Conservation (phyloP, 2,329 filamentous ascomycete genomes). For the Calonectria naviculata region DNA sequence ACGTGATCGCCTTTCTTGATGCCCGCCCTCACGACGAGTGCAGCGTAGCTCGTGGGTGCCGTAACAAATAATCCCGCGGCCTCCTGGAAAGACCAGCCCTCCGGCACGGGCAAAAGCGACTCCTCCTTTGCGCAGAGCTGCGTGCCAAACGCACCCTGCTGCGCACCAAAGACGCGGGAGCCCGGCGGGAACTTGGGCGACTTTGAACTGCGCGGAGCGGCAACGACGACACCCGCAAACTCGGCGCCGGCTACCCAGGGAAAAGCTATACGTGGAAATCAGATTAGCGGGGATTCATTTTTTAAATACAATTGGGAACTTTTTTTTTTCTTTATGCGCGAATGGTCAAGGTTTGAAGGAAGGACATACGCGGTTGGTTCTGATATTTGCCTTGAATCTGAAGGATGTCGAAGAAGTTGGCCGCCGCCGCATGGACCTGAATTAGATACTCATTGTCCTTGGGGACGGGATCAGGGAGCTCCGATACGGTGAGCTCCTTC, state of each 20-base stretch:
- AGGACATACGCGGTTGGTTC: conserved; percentile 74
- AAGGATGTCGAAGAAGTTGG: conserved; percentile 97
- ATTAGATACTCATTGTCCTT: conserved; percentile 84
- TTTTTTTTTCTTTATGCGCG: neutral
- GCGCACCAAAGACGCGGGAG: conserved; percentile 86
- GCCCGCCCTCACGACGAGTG: conserved; percentile 80
- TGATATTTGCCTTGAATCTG: conserved; percentile 98
- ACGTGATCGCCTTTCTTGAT: conserved; percentile 87
- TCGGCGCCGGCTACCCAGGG: conserved; percentile 91
- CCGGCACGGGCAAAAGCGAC: conserved; percentile 77
- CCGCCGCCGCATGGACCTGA: conserved; percentile 85
- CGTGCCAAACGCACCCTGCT: conserved; percentile 88
- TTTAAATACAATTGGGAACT: no score
- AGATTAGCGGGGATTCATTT: neutral
- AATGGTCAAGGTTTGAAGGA: no score
- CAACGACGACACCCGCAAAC: conserved; percentile 83
- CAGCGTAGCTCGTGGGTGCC: conserved; percentile 89
- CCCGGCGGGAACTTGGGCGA: conserved; percentile 77
- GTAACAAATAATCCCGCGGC: conserved; percentile 93
- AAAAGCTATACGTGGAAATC: conserved; percentile 61
- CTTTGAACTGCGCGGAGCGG: conserved; percentile 65
- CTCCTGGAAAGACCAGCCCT: conserved; percentile 85
- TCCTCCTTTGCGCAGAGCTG: conserved; percentile 75
- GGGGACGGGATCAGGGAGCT: conserved; percentile 80
- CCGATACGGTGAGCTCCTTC: conserved; percentile 79